Evolutionary conservation across 2,329 filamentous ascomycete species (phyloP).

Genomic region (Alternaria sp.): DNA sequence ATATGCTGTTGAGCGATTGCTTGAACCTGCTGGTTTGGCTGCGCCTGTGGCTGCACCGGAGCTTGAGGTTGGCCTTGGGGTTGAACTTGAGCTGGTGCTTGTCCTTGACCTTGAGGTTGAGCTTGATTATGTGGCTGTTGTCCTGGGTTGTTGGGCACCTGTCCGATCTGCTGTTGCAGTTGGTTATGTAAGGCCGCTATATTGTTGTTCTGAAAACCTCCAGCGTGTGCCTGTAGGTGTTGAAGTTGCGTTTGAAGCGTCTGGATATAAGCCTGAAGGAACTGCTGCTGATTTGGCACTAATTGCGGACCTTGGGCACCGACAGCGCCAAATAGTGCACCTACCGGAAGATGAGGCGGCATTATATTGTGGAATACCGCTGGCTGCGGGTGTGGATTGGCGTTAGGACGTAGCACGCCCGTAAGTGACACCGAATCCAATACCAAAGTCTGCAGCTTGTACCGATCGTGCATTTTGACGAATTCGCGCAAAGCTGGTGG

Average conservation of each 20-base stretch:
- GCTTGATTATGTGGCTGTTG: slow-evolving; percentile 1
- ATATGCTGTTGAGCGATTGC: not conserved
- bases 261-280: slow-evolving; percentile 26
- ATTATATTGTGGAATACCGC: not conserved
- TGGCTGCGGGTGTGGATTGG: slow-evolving; percentile 9
- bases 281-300: slow-evolving; percentile 15
- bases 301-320: slow-evolving; percentile 16
- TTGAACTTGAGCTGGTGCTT: not conserved
- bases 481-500: slow-evolving; percentile 64
- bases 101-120: not conserved
- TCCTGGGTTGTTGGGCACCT: not conserved
- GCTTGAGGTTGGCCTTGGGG: not conserved
- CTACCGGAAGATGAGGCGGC: slow-evolving; percentile 1
- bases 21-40: slow-evolving; percentile 8
- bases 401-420: slow-evolving; percentile 24
- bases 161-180: slow-evolving; percentile 21
- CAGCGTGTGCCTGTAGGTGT: slow-evolving; percentile 24
- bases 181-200: slow-evolving; percentile 18
- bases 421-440: slow-evolving; percentile 71
- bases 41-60: not conserved
- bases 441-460: slow-evolving; percentile 60
- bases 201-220: slow-evolving; percentile 20
- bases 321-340: slow-evolving; percentile 4
- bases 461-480: slow-evolving; percentile 56
- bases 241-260: slow-evolving; percentile 27